Base-by-base conservation (phyloP, 192 early-diverging fungal species). In the Coemansia sp. region DNA sequence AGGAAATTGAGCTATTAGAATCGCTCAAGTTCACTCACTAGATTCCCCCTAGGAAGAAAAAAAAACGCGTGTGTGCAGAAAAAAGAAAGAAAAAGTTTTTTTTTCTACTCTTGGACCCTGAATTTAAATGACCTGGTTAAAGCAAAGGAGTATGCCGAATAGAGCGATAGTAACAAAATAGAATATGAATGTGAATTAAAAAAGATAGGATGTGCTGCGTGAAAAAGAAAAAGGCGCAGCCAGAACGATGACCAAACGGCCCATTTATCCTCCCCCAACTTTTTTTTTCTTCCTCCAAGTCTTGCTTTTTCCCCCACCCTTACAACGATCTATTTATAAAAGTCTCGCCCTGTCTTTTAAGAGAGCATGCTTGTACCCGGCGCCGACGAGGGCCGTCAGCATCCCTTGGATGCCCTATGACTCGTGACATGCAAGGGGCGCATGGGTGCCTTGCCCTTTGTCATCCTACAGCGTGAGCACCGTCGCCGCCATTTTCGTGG, bases 151-250 rank as follows among this genome's bases (percentile, higher is more conserved):
- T 50, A 50, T 50, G 46, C 44, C 17, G 6, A 45, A 45, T 17
- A n/a, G 3, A 45, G 6, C 17, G 17, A 45, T 45, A 50, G 46
- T 23, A 50, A 34, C 12, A 32, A 58, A 8, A 66, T 8, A 53
- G 27, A 45, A 38, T 45, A 45, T 10, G 25, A 64, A 41, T 25
- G 27, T 55, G 9, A 53, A 57, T 31, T 58, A 58, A 58, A 32
- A 61, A 64, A 66, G 15, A 42, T 36, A 36, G 34, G 34, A 62
- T 50, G 66, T 29, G n/a, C 32, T 45, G 37, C 15, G 60, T 57
- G 36, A 39, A 66, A 68, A 75, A 48, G 37, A 60, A 77, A 69
- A 73, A 69, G 67, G 67, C 70, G 76, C 70, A 77, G 70, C 61
- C 66, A 68, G 58, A 42, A 37, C 29, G 50, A 50, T 61, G 45